Conservation (phyloP, 2,329 filamentous ascomycete species). For the Colletotrichum endophyticum region DNA sequence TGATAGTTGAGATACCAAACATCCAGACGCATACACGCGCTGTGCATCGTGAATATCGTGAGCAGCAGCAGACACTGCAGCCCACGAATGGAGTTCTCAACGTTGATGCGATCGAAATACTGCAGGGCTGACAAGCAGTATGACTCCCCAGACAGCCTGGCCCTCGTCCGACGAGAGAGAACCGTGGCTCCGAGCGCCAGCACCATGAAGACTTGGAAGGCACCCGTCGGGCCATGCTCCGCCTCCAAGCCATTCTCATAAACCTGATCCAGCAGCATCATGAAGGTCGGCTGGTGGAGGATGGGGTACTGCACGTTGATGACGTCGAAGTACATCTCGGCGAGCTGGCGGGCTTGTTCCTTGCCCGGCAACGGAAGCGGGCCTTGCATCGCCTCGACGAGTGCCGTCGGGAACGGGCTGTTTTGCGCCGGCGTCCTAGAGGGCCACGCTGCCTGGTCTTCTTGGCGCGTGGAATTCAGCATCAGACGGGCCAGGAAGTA, state of each 20-base stretch:
- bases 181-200: constrained; percentile 53
- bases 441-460: constrained; percentile 19
- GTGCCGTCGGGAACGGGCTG: constrained; percentile 26
- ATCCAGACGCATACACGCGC: constrained; percentile 51
- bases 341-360: constrained; percentile 44
- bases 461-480: constrained; percentile 40
- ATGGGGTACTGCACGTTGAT: constrained; percentile 56
- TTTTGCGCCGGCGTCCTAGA: background rate
- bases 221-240: constrained; percentile 29
- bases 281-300: constrained; percentile 48
- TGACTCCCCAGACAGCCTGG: constrained; percentile 50
- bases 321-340: constrained; percentile 50
- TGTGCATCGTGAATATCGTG: constrained; percentile 55
- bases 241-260: constrained; percentile 31
- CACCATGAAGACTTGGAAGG: constrained; percentile 59
- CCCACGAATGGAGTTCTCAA: constrained; percentile 53
- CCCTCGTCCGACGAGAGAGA: constrained; percentile 45
- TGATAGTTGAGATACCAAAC: constrained; percentile 62
- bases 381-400: constrained; percentile 36
- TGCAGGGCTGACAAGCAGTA: constrained; percentile 54
- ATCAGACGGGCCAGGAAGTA: constrained; percentile 57
- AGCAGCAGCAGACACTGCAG: constrained; percentile 53
- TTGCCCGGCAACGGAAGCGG: constrained; percentile 33
- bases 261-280: constrained; percentile 30
- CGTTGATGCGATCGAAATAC: constrained; percentile 48